phyloP scores from a whole-genome alignment of 148 eudicot species.

The Vaccinium vitisidaea region DNA sequence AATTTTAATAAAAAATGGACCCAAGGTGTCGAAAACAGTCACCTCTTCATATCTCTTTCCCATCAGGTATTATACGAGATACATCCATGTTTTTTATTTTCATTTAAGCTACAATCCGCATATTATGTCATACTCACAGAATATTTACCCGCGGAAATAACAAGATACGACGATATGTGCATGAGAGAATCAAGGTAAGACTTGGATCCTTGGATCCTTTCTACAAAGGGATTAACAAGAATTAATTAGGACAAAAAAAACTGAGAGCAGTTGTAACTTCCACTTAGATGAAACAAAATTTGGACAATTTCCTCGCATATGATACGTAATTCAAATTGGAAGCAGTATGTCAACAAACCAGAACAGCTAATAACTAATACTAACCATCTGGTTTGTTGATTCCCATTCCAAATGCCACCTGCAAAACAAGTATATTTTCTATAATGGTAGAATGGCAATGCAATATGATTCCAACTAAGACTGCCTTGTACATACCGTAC shows the following conservation, averaged over 20 bases:
- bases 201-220: neutral
- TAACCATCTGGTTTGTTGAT: slow-evolving; percentile 99
- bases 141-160: neutral
- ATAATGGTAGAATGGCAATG: neutral
- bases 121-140: neutral
- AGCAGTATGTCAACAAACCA: neutral
- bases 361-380: slow-evolving; percentile 33
- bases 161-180: neutral
- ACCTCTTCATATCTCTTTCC: neutral
- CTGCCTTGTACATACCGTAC: slow-evolving; percentile 61
- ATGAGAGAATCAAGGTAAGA: neutral
- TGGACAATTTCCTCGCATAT: neutral
- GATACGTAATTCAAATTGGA: neutral
- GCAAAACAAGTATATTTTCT: slow-evolving; percentile 25
- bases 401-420: slow-evolving; percentile 99
- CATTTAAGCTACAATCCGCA: neutral
- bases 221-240: neutral
- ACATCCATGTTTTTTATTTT: neutral
- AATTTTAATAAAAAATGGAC: neutral
- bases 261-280: neutral
- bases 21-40: neutral
- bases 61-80: neutral
- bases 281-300: neutral
- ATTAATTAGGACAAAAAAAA: neutral
- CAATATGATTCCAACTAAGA: neutral